Evolutionary conservation across 768 basidiomycete species (phyloP), one percentile per base, ranked within the genome.

Genomic region (Lyophyllum semitale): DNA sequence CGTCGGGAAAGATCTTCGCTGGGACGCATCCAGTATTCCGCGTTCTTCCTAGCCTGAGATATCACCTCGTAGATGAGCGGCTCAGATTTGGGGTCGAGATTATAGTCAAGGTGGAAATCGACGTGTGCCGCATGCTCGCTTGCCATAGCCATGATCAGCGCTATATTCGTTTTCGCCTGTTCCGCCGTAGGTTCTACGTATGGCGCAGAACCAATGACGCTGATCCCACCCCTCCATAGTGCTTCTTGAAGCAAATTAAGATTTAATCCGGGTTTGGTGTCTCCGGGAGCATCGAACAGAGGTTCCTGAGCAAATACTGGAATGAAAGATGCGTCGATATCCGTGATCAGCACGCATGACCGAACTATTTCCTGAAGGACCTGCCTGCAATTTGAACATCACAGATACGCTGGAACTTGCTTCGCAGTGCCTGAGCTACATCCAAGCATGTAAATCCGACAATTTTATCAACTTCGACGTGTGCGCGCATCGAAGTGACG

Each of bases 31-130:
- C 63, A 66, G 45, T 30, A 52, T 35, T 57, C 59, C 53, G 22
- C 38, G 59, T 62, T 60, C 61, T 63, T 56, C 52, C 65, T 62
- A 57, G 72, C 68, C 73, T 78, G 73, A 15, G 66, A 63, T 42
- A 86, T 77, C 27, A 85, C 76, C 63, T 80, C 75, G 71, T 81
- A 80, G 22, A 85, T 78, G 58, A 87, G 78, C 29, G 82, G 82
- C 58, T 82, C 75, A 44, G 73, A 64, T 27, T 64, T 63, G 15
- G 73, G 68, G 65, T 86, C 79, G 45, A 88, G 72, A 71, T 82
- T 86, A 68, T 84, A 87, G 70, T 87, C 85, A 27, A 88, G 77
- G 67, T 88, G 86, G 63, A 87, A 87, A 64, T 87, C 86, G 40
- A 78, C 75, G 57, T 82, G 78, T 20, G 79, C 67, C 18, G 62